These are phyloP conservation scores for Cladosporium sp. DNA, from an alignment of 2,329 filamentous ascomycete genomes.

Conservation along the genomic window DNA sequence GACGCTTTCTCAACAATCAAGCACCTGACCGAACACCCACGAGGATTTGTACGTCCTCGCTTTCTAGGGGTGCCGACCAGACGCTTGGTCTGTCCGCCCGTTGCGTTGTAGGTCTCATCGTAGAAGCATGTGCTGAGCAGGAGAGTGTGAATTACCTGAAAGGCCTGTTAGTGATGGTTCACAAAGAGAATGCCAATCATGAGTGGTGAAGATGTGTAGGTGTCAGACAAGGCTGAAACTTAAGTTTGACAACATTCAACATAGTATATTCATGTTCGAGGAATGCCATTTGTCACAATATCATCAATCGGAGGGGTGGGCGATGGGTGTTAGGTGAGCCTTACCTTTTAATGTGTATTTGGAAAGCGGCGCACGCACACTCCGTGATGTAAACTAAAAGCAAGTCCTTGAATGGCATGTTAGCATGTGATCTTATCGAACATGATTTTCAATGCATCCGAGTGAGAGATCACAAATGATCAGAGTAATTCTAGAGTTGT, in stretches of 20 bases:
- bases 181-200: slow-evolving; percentile 16
- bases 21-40: slow-evolving; percentile 54
- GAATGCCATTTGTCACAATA: slow-evolving; percentile 67
- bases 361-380: background rate
- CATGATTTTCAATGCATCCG: slow-evolving; percentile 6
- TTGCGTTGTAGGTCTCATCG: slow-evolving; percentile 67
- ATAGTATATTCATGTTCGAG: slow-evolving; percentile 64
- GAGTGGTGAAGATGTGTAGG: slow-evolving; percentile 22
- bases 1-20: slow-evolving; percentile 70
- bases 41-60: slow-evolving; percentile 64
- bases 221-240: slow-evolving; percentile 72
- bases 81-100: slow-evolving; percentile 66
- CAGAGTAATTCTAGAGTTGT: slow-evolving; percentile 60
- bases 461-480: slow-evolving; percentile 29
- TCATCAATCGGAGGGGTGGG: slow-evolving; percentile 53
- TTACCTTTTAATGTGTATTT: slow-evolving; percentile 23
- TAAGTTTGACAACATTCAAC: slow-evolving; percentile 62
- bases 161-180: slow-evolving; percentile 36
- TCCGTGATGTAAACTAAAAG: background rate
- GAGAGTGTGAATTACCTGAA: slow-evolving; percentile 26
- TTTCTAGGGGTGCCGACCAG: slow-evolving; percentile 54
- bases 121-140: slow-evolving; percentile 34
- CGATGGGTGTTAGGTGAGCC: background rate
- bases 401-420: background rate
- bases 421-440: slow-evolving; percentile 5